A percentile compares a stretch with the other conserved stretches of the same genome.
Evolutionary conservation across 768 basidiomycete genomes (phyloP).

Genomic region (Lactifluus volemus): DNA sequence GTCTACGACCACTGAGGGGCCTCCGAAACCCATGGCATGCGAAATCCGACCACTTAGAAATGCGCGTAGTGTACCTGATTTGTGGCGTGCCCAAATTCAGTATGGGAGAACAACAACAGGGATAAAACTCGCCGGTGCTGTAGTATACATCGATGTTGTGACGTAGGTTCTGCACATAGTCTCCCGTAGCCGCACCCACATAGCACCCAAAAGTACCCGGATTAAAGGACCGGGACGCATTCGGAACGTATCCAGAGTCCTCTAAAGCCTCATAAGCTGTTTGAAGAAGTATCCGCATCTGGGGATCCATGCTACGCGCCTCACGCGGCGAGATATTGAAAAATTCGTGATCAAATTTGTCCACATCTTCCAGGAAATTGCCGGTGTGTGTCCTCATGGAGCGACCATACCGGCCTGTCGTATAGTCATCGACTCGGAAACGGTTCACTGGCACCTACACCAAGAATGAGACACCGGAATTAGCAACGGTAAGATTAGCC

Average conservation of each 20-base stretch:
- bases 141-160: slow-evolving; percentile 63
- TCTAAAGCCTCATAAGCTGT: slow-evolving; percentile 62
- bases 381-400: slow-evolving; percentile 46
- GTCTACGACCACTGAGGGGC: slow-evolving; percentile 64
- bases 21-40: slow-evolving; percentile 56
- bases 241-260: slow-evolving; percentile 59
- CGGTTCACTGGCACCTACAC: slow-evolving; percentile 53
- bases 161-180: slow-evolving; percentile 58
- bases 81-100: background rate
- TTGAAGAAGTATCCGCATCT: slow-evolving; percentile 61
- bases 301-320: slow-evolving; percentile 69
- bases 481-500: slow-evolving; percentile 5
- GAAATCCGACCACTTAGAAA: slow-evolving; percentile 68
- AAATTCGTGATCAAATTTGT: slow-evolving; percentile 59
- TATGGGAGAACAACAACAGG: background rate
- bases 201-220: slow-evolving; percentile 55
- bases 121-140: slow-evolving; percentile 42
- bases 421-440: slow-evolving; percentile 40
- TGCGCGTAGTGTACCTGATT: slow-evolving; percentile 54
- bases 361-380: slow-evolving; percentile 52
- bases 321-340: slow-evolving; percentile 70
- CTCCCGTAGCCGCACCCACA: slow-evolving; percentile 60
- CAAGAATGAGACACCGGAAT: slow-evolving; percentile 5
- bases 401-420: slow-evolving; percentile 28
- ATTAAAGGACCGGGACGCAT: slow-evolving; percentile 41